Evolutionary conservation across 2,329 filamentous ascomycete species (phyloP), one percentile per base, ranked within the genome.

Genomic region (Neofusicoccum parvum): DNA sequence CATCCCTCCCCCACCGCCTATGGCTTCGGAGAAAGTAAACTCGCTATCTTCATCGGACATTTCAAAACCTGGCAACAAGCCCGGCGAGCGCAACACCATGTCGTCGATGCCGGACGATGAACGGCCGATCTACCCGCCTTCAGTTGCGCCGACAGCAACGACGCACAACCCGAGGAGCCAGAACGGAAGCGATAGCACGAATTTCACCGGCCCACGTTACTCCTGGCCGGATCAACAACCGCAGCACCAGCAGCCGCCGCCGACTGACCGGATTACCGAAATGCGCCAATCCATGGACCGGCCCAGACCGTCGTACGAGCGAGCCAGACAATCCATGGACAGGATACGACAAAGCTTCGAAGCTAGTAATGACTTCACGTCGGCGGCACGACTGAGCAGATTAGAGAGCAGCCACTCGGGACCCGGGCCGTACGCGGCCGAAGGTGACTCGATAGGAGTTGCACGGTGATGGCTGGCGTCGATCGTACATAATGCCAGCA

Each of bases 101-200:
- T 77, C 88, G 86, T 76, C 79, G 79, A 81, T 90, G 87, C 90
- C 95, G 74, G 94, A 98, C 79, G 94, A 97, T 74, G 86, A 92
- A 76, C 88, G 93, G 70, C 94, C 94, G 37, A 96, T 98, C 72
- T 98, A 98, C 79, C 92, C 94, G 58, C 93, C 94, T 14, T 96
- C 94, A 62, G 88, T 94, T 72, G 90, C 92, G 56, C 84, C 87
- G 12, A 94, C 92, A 15, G 86, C 87, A 51, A 78, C 75, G 20
- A 79, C 77, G 12, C 90, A 95, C 75, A 94, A 93, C 69, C 89
- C 90, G 59, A 85, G 87, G 70, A 95, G 92, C 72, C 92, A 96
- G 75, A 96, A 94, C 71, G 92, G 93, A 67, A 97, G 94, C 79
- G 94, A 97, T 78, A 94, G 92, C 67, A 97, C 95, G 58, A 94